Conservation (phyloP, 2,329 filamentous ascomycete species). For the Aspergillus jensenii region DNA sequence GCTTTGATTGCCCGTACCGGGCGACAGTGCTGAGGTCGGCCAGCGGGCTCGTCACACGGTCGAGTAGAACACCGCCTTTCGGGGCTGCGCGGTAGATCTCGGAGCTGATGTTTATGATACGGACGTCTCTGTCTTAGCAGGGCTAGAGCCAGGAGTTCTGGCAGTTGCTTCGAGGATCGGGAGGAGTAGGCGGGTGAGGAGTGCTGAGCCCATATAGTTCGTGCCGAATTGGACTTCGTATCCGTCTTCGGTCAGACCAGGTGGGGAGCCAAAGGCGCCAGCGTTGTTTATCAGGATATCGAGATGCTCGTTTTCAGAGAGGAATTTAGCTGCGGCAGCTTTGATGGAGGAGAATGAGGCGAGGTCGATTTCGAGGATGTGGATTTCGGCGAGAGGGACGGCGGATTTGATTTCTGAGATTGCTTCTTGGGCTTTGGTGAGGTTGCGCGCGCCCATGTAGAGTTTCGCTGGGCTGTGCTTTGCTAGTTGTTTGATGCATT, state of each 20-base stretch:
- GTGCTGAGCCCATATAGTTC: conserved; percentile 53
- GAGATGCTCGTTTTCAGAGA: conserved; percentile 36
- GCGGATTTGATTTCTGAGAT: background rate
- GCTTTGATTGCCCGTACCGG: conserved; percentile 52
- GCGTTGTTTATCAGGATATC: conserved; percentile 51
- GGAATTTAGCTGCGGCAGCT: conserved; percentile 27
- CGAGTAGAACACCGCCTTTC: background rate
- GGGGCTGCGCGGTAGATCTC: too few relatives aligned
- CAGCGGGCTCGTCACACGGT: conserved; percentile 26
- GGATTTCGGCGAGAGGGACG: background rate
- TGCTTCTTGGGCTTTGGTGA: conserved; percentile 34
- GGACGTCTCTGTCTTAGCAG: background rate
- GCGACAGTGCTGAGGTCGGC: conserved; percentile 26
- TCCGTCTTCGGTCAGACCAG: conserved; percentile 44
- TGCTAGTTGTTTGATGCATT: conserved; percentile 45
- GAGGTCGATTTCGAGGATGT: conserved; percentile 35
- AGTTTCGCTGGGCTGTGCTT: conserved; percentile 46
- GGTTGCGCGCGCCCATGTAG: conserved; percentile 48
- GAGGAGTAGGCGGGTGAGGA: conserved; percentile 47
- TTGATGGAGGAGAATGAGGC: conserved; percentile 42
- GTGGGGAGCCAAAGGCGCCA: conserved; percentile 40
- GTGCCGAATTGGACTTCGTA: conserved; percentile 54
- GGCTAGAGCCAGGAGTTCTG: too few relatives aligned
- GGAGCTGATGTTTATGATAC: background rate
- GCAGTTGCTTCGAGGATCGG: background rate